Evolutionary conservation across 345 rosid genomes (phyloP), one percentile per base, ranked within the genome.

Genomic region (Linum usitatissimum): DNA sequence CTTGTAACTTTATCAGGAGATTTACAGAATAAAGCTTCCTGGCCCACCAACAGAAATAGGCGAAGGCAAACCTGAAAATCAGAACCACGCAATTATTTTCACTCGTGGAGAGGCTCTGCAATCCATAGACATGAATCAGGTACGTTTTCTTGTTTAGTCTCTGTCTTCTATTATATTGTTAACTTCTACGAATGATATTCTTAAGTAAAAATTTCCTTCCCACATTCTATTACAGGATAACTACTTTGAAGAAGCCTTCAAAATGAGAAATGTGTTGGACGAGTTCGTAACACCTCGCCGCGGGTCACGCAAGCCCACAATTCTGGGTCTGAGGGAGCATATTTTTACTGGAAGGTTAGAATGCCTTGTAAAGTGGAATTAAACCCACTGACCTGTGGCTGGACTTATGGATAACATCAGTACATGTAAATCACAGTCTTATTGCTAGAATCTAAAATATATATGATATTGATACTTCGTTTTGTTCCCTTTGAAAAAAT

Each of bases 111-210:
- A 93, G 76, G 96, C 97, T 62, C 74, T 94, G 69, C 99, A 94
- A 77, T 88, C 99, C 53, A 90, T 94, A 75, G 99, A 90, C 79
- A 94, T 90, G 99, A 90, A 94, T 78, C 99, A 93, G 90, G 91
- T 86, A 72, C 45, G 53, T 66, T 57, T 34, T 59, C 30, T 13
- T 20, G 7, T 18, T 57, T 10, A 45, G 1, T 45, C 48, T 40
- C 51, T 10, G 30, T 21, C 28, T 68, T 49, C 20, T 58, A 14
- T 3, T 19, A 42, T 51, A 7, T 28, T 3, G 12, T 55, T 19
- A 9, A 28, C 59, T 28, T 66, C 65, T 48, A 60, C 54, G 68
- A 54, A 39, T 62, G 60, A 5, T 59, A 54, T 63, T 61, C 20
- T 18, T 12, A 36, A 55, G 59, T 65, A 14, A 45, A 53, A 58